Conservation (phyloP, 2,329 filamentous ascomycete species). For the Botrytis byssoidea region DNA sequence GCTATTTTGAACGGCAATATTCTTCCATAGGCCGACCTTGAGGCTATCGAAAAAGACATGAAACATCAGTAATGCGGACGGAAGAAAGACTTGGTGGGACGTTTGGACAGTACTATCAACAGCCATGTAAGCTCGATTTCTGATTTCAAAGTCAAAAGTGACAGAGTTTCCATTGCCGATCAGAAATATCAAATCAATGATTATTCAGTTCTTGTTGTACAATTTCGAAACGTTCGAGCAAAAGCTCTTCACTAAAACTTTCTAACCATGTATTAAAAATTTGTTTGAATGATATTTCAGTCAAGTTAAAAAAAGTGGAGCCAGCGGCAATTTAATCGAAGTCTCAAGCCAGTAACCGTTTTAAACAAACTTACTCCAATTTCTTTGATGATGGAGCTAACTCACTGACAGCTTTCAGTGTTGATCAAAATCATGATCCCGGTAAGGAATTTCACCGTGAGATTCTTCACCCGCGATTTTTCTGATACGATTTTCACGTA, state of each 20-base stretch:
- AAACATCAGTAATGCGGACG: background rate
- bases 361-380: rapidly evolving
- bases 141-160: background rate
- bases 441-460: too few relatives aligned
- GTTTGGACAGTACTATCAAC: background rate
- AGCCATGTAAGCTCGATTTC: background rate
- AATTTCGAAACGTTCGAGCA: background rate
- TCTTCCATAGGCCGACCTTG: background rate
- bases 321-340: background rate
- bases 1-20: background rate
- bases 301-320: background rate
- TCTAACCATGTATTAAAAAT: background rate
- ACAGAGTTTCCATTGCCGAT: background rate
- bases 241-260: background rate
- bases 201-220: background rate
- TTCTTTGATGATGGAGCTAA: too few relatives aligned
- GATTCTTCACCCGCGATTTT: background rate
- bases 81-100: background rate
- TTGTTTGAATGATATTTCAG: background rate
- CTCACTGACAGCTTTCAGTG: background rate
- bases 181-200: background rate
- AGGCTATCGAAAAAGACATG: too few relatives aligned
- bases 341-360: background rate
- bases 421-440: background rate
- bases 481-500: too few relatives aligned